Base-by-base conservation (phyloP, 164 flowering plant species). In the Euptelea pleiosperma region DNA sequence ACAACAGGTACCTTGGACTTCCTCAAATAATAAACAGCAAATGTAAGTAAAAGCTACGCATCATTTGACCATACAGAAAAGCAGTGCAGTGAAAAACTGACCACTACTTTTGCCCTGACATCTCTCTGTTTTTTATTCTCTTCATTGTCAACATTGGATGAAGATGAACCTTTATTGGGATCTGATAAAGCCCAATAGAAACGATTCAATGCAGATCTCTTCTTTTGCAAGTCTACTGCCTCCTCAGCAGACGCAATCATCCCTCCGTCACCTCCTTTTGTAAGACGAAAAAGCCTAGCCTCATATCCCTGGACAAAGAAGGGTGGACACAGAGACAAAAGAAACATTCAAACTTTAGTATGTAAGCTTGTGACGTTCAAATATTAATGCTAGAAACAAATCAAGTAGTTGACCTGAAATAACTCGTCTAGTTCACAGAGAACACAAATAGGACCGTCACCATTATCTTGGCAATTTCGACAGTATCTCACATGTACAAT, bases 391-490 rank as follows among this genome's bases (percentile, higher is more conserved):
- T 6, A 58, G 28, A 33, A 30, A 60, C 8, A 49, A 33, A 10
- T 39, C 28, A 53, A 55, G 33, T 40, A 55, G 33, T 63, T 59
- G 52, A 92, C 98, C 96, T 86, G 86, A 75, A 89, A 89, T 57
- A 84, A 51, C 62, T 79, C 87, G 48, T 87, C 90, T 57, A 87
- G 52, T 74, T 89, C 96, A 78, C 98, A 92, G 35, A 77, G 82
- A 61, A 85, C 65, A 72, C 98, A 92, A 18, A 68, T 5, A 46
- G 78, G 81, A 56, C 96, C 98, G 56, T 82, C 80, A 57, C 65
- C 72, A 70, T 76, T 72, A 46, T 60, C 65, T 41, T 84, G 78
- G 65, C 98, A 89, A 36, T 67, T 79, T 37, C 68, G 79, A 60
- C 98, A 92, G 68, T 76, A 59, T 65, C 93, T 78, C 55, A 89